Evolutionary conservation across 345 rosid species (phyloP), one percentile per base, ranked within the genome.

Genomic region (Lepidium didymum): DNA sequence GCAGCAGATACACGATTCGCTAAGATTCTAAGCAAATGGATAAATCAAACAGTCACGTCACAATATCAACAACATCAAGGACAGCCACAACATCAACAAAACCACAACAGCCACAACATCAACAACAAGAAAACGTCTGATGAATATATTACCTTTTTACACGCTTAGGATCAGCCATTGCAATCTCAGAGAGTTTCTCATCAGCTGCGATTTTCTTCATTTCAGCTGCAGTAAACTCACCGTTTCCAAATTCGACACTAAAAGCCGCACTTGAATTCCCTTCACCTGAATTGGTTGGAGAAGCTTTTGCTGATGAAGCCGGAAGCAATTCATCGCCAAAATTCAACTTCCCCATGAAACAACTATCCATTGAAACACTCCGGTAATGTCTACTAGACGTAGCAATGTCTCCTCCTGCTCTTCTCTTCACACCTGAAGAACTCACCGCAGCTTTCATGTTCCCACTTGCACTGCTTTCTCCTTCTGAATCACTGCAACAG

Each of bases 1-100:
- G 96, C 89, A 75, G 95, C 96, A 56, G 95, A 89, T 25, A 82
- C 89, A 14, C 96, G 87, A 73, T 92, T 92, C 13, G 96, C 96
- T 62, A 89, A 81, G 68, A 92, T 92, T 84, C 95, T 91, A 44
- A 66, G 12, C 53, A 35, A 57, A 35, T 49, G 3, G 49, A 18
- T 15, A 56, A 56, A 23, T 60, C 13, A 65, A 64, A 31, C 18
- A 64, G 12, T 16, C 43, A 54, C 8, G 1, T 49, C 66, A 56
- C n/a, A n/a, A n/a, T n/a, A n/a, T n/a, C n/a, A n/a, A n/a, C n/a
- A n/a, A n/a, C n/a, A n/a, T n/a, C n/a, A n/a, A n/a, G n/a, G n/a
- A n/a, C n/a, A n/a, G n/a, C n/a, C 33, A 29, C 16, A 44, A 55
- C 16, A 43, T 34, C 3, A 16, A 19, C 8, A 8, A 13, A 12